Base-by-base conservation (phyloP, 345 rosid species). In the Tarenaya hassleriana region DNA sequence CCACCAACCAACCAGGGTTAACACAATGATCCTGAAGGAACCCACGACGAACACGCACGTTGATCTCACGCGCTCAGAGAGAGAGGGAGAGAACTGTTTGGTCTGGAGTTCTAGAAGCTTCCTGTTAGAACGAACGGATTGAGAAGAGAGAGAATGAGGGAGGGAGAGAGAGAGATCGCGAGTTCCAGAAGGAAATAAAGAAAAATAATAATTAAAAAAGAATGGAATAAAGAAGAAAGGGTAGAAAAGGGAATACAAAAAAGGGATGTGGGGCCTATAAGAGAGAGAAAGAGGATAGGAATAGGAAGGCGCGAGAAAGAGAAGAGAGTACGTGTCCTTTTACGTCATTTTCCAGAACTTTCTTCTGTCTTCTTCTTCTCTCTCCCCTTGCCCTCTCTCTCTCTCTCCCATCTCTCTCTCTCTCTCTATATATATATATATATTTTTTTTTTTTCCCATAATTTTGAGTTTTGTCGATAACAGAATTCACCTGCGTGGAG, bases 101-200 rank as follows among this genome's bases (percentile, higher is more conserved):
- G 12, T 15, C 10, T 8, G 43, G 50, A 59, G 58, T 57, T 88
- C 96, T 83, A 88, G 96, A 92, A 92, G 67, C 72, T 88, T 91
- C 95, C 29, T 24, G 29, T 24, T 21, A 63, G 69, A 63, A 58
- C 62, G 67, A 18, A 82, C 58, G 56, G 49, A 70, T 61, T 66
- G 76, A 75, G 71, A 72, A 78, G 69, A 46, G 70, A 60, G 52
- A 68, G 58, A 60, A 59, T 55, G 45, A 39, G 50, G 61, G 57
- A n/a, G n/a, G n/a, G n/a, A n/a, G n/a, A 52, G 35, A 17, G 52
- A 44, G 59, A 47, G 41, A 55, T 10, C 50, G 68, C 47, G 73
- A 53, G 66, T 67, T 72, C 71, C 64, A 68, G 73, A 77, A 74
- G 73, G 59, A 64, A 39, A 56, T 16, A 15, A 51, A 29, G 32